A percentile compares a stretch with the other conserved stretches of the same genome.
phyloP scores from a whole-genome alignment of 2,329 filamentous ascomycete genomes.

The Rhytidhysteron rufulum region DNA sequence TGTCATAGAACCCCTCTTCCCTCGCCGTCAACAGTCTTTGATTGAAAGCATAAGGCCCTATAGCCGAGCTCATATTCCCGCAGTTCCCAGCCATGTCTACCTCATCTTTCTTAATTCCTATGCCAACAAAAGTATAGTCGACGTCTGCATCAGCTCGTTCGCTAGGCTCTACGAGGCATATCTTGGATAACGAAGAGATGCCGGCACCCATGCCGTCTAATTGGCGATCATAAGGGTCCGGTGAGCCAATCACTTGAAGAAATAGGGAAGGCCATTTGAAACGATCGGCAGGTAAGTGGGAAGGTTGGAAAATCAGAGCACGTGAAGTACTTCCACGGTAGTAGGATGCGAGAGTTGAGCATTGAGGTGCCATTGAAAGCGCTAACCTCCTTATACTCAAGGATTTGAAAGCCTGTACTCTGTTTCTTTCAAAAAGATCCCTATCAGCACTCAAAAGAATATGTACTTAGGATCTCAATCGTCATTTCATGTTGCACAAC shows the following conservation, averaged over 20 bases:
- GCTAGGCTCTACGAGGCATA: conserved; percentile 61
- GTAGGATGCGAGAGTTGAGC: conserved; percentile 49
- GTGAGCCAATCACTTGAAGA: conserved; percentile 58
- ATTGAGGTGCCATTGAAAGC: conserved; percentile 7
- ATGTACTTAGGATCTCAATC: too few species aligned
- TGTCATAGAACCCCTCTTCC: conserved; percentile 19
- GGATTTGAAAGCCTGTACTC: too few species aligned
- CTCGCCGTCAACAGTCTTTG: conserved; percentile 43
- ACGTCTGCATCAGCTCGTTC: conserved; percentile 48
- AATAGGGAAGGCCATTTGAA: conserved; percentile 54
- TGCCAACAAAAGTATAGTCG: conserved; percentile 68
- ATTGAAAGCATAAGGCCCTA: conserved; percentile 64
- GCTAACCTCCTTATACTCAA: conserved; percentile 18
- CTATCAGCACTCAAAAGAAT: too few species aligned
- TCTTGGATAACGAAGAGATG: conserved; percentile 65
- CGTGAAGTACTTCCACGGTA: conserved; percentile 69
- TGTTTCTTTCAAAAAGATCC: too few species aligned
- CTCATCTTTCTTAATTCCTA: conserved; percentile 58
- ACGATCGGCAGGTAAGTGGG: conserved; percentile 49
- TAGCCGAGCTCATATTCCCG: conserved; percentile 67
- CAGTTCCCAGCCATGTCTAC: conserved; percentile 69
- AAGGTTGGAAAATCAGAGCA: conserved; percentile 56
- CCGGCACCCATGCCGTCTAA: conserved; percentile 70
- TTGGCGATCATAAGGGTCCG: conserved; percentile 65
- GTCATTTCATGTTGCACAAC: too few species aligned